Conservation (phyloP, 2,329 filamentous ascomycete species). For the Neoscytalidium dimidiatum region DNA sequence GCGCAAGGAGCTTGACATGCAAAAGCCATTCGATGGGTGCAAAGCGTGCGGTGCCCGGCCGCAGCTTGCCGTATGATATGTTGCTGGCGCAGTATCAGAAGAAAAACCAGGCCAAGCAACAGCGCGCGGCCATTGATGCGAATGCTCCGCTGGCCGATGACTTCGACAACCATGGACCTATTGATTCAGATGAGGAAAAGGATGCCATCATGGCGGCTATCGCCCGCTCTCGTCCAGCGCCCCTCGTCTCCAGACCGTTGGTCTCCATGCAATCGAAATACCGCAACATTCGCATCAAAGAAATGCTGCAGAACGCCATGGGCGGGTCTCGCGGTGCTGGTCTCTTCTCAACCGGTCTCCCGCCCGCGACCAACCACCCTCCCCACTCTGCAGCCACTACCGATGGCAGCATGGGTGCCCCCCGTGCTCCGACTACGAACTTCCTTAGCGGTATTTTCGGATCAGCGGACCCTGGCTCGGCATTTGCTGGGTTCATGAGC, state of each 20-base stretch:
- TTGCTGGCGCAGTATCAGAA: slow-evolving; percentile 71
- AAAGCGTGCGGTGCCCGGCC: slow-evolving; percentile 82
- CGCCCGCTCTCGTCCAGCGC: slow-evolving; percentile 73
- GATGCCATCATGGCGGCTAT: slow-evolving; percentile 81
- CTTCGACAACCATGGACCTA: slow-evolving; percentile 68
- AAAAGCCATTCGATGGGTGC: slow-evolving; percentile 96
- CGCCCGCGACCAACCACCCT: neutral
- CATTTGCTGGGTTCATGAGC: slow-evolving; percentile 28
- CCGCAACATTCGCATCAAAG: slow-evolving; percentile 63
- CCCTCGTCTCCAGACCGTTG: slow-evolving; percentile 66
- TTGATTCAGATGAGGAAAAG: slow-evolving; percentile 95
- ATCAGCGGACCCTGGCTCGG: slow-evolving; percentile 25
- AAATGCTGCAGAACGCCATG: slow-evolving; percentile 62
- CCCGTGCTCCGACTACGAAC: slow-evolving; percentile 16
- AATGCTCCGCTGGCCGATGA: slow-evolving; percentile 89
- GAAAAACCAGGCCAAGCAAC: slow-evolving; percentile 98
- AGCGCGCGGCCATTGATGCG: slow-evolving; percentile 93
- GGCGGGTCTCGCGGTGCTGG: slow-evolving; percentile 50
- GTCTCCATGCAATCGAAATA: slow-evolving; percentile 58
- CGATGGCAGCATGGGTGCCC: slow-evolving; percentile 20
- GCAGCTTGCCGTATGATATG: slow-evolving; percentile 91
- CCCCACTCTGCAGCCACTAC: neutral
- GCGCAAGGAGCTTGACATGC: slow-evolving; percentile 85
- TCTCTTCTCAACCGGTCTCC: slow-evolving; percentile 37
- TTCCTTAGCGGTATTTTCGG: slow-evolving; percentile 18